These are phyloP conservation scores for Pyrus communis DNA, from an alignment of 306 rosid species.

Conservation along the genomic window DNA sequence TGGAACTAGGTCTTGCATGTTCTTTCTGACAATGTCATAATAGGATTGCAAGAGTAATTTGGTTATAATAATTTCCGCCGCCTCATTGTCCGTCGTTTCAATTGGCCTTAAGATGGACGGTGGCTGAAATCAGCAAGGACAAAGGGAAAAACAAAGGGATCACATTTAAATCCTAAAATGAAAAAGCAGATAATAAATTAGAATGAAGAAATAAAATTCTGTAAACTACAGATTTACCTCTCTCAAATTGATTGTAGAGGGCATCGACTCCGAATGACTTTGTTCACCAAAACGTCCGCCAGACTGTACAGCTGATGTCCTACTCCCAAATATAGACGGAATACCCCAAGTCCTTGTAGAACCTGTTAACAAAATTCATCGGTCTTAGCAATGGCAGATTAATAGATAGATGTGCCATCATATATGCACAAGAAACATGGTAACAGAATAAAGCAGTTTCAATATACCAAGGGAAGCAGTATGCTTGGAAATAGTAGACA, in stretches of 20 bases:
- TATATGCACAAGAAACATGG: not conserved
- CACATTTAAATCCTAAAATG: not conserved
- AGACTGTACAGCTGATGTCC: conserved; percentile 5
- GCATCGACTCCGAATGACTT: conserved; percentile 18
- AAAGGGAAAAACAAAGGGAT: not conserved
- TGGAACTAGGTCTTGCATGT: conserved; percentile 36
- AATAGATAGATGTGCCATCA: not conserved
- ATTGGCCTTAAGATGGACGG: conserved; percentile 36
- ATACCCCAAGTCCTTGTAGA: conserved; percentile 21
- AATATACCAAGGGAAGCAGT: not conserved
- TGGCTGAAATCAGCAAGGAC: conserved; percentile 23
- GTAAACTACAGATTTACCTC: conserved; percentile 24
- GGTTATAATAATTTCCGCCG: conserved; percentile 21
- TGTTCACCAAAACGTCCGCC: conserved; percentile 18
- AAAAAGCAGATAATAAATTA: not conserved
- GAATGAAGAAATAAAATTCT: not conserved
- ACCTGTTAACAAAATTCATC: conserved; percentile 4
- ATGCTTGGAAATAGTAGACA: not conserved
- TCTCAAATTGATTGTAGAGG: conserved; percentile 30
- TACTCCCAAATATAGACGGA: conserved; percentile 26
- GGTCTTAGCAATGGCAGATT: not conserved
- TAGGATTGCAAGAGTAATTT: conserved; percentile 34
- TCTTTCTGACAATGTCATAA: conserved; percentile 43
- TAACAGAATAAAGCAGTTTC: not conserved
- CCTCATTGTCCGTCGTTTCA: conserved; percentile 29